Percentiles rank a stretch among this genome's conserved stretches.
These are phyloP conservation scores for Coffea humblotiana DNA, from an alignment of 305 asterid genomes.

Conservation along the genomic window DNA sequence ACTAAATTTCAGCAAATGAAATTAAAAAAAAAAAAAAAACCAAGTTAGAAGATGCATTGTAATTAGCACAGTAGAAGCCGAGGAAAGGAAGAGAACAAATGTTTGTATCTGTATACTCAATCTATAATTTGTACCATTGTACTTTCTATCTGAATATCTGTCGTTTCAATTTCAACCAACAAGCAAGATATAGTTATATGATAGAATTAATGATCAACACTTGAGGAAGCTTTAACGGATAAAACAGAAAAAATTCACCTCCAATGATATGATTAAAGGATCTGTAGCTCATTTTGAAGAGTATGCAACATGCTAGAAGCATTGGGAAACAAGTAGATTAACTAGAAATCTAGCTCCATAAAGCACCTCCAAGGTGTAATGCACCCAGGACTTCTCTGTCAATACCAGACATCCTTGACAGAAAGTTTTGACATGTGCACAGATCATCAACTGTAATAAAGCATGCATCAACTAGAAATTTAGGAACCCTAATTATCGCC, in stretches of 20 bases:
- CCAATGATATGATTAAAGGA: neutral
- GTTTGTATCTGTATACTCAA: too few relatives aligned
- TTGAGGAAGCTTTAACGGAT: neutral
- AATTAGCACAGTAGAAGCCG: neutral
- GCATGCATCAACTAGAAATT: neutral
- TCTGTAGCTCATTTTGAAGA: neutral
- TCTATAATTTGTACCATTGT: too few relatives aligned
- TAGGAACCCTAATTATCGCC: neutral
- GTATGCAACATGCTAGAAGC: neutral
- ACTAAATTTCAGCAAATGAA: neutral
- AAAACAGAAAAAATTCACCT: neutral
- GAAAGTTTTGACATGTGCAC: neutral
- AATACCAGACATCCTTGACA: neutral
- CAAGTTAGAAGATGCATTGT: neutral
- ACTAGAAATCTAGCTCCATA: neutral
- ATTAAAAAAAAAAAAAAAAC: neutral
- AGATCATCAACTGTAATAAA: neutral
- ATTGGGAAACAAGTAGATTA: neutral
- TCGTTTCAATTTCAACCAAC: neutral
- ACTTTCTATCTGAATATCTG: too few relatives aligned
- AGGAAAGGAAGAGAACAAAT: neutral
- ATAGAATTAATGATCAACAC: neutral
- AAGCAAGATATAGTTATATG: neutral
- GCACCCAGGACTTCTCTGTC: neutral
- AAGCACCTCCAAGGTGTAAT: slow-evolving; percentile 3